Base-by-base conservation (phyloP, 768 basidiomycete genomes). In the Tulasnella sp. region DNA sequence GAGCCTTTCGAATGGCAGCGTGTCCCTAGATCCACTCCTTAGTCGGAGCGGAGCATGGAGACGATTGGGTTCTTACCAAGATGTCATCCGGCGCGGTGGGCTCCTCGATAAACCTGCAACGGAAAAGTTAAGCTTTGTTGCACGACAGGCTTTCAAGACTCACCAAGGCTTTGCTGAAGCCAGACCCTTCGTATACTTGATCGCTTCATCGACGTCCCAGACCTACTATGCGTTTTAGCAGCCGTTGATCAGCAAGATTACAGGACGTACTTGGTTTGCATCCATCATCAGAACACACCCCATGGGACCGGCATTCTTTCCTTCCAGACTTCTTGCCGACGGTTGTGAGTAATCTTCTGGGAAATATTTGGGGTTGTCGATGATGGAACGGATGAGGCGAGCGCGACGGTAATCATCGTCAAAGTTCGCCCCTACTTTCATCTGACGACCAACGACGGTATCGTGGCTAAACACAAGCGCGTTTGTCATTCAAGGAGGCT, bases 221-320 rank as follows among this genome's bases (percentile, higher is more conserved):
- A 82, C 81, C 78, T 79, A 49, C 34, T 38, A 31, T 58, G n/a
- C 37, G 5, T 25, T 38, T 14, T 14, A 45, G 49, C 39, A 34
- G 58, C 78, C 34, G 64, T 38, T 34, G 17, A 75, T 73, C 45
- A 4, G 22, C 36, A 22, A 17, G 8, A 1, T n/a, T 19, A 22
- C 25, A 3, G n/a, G 36, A 71, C 52, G 39, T 78, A 80, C 79
- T 81, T 84, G 85, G 79, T 86, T 86, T 37, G 84, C 82, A 77
- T 86, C 85, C 68, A 86, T 83, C 85, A 86, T 86, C 64, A 86
- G 78, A 1, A 85, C 85, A 79, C 83, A 83, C 14, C 85, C 85
- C 0, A 84, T 85, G 4, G 85, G 84, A 31, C 85, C 84, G 11
- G 85, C 85, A 72, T 85, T 84, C 82, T 85, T 85, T 38, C 81